Base-by-base conservation (phyloP, 169 alveolate species). In the Plasmodium gallinaceum region DNA sequence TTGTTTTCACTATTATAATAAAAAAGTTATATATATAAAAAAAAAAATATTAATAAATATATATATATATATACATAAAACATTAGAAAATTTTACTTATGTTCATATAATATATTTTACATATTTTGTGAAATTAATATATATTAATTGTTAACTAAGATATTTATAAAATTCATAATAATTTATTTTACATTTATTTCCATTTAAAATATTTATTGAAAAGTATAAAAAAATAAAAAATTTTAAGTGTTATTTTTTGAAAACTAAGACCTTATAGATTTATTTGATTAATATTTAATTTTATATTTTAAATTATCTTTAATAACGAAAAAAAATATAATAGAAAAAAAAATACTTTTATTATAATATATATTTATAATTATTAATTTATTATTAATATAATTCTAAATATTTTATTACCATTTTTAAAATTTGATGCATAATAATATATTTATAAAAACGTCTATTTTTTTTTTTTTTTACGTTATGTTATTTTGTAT, bases 191-290 rank as follows among this genome's bases (percentile, higher is more conserved):
- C 58, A 7, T 7, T 48, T 68, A 12, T 24, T 43, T 42, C 12
- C 12, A 48, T 10, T 14, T 10, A 42, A 7, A 37, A 18, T 2
- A 43, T 24, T 37, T 20, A 3, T 43, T 51, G 39, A 32, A 37
- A 66, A 5, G 20, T 16, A 5, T 8, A 68, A 68, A 65, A 65
- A 10, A 9, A 45, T 18, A 26, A 65, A 68, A 68, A 42, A 68
- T 16, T 10, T 68, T 68, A 37, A 68, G 54, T 46, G 26, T 39
- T 43, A 37, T 54, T 72, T 72, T 46, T 51, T 71, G 45, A 68
- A 43, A 43, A 71, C 68, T 58, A 74, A 74, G 71, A 74, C 62
- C 73, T 57, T 74, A 58, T 57, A 46, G 88, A 58, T 74, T 74
- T 74, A 57, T 54, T 39, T 74, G 57, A 60, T 74, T 74, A 74